phyloP scores from a whole-genome alignment of 306 rosid species.

The Inga oerstediana region DNA sequence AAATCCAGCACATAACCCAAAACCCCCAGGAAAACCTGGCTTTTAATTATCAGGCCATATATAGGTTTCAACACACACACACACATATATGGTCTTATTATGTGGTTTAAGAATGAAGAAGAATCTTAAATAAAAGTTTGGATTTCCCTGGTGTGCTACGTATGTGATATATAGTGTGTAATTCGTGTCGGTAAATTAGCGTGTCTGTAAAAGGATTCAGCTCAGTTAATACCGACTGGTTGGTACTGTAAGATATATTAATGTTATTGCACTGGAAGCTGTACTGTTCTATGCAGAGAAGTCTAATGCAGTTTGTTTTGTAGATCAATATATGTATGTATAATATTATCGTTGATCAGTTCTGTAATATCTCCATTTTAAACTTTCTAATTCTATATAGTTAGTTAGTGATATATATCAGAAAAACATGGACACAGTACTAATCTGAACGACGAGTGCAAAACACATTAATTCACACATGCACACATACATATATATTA shows the following conservation, averaged over 20 bases:
- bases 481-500: background rate
- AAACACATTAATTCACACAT: background rate
- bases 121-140: conserved; percentile 8
- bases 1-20: conserved; percentile 46
- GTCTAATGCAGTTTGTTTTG: background rate
- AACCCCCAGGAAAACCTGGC: conserved; percentile 37
- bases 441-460: background rate
- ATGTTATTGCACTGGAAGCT: background rate
- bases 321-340: background rate
- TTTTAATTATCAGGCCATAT: background rate
- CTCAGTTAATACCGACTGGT: background rate
- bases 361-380: background rate
- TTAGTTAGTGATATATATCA: background rate
- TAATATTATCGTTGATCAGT: background rate
- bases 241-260: conserved; percentile 19
- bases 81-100: background rate
- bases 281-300: background rate
- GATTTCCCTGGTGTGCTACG: conserved; percentile 19
- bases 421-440: background rate
- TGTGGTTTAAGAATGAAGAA: background rate
- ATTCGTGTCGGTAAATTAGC: background rate
- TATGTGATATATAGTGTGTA: background rate
- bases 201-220: background rate
- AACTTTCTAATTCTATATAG: background rate
- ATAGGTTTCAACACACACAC: background rate